Evolutionary conservation across 2,329 filamentous ascomycete genomes (phyloP), one percentile per base, ranked within the genome.

Genomic region (Colletotrichum neosansevieriae): DNA sequence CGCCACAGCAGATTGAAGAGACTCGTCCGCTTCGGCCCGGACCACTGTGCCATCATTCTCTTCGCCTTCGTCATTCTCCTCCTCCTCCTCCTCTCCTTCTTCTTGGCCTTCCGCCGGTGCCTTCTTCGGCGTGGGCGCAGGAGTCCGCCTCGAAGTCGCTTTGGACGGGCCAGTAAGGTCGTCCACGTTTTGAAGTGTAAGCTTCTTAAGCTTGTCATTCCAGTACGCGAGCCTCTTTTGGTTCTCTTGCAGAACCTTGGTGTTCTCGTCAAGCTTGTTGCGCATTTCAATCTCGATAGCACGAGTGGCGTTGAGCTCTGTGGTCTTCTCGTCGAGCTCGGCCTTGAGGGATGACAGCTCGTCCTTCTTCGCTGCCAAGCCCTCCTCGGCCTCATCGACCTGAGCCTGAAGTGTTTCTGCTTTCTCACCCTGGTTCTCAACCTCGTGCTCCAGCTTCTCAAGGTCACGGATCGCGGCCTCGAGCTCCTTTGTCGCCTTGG

Each of bases 271-370:
- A 1, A 99, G 90, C 82, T 97, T 97, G 81, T 98, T 98, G 71
- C 93, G 92, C 94, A 98, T 98, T 80, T 99, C 96, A 70, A 99
- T 98, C 79, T 99, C 96, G 3, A 91, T 84, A 0, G 94, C 94
- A 10, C 95, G 89, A 0, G 92, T 97, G 75, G 94, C 92, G 76
- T 98, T 98, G 64, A 98, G 86, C 77, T 97, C 94, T 0, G 90
- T 83, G 2, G 89, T 92, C 84, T 94, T 97, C 74, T 92, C 90
- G 72, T 99, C 95, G 11, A 98, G 86, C 74, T 97, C 93, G 4
- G 88, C 83, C 81, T 98, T 99, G 63, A 98, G 80, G 10, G 88
- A 84, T 53, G 90, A 86, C 3, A 99, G 86, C 76, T 96, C 92
- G 72, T 91, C 88, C 79, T 94, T 97, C 82, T 93, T 97, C 36